These are phyloP conservation scores for Pseudoneurospora amorphoporcata DNA, from an alignment of 495 filamentous ascomycete genomes.

Conservation along the genomic window DNA sequence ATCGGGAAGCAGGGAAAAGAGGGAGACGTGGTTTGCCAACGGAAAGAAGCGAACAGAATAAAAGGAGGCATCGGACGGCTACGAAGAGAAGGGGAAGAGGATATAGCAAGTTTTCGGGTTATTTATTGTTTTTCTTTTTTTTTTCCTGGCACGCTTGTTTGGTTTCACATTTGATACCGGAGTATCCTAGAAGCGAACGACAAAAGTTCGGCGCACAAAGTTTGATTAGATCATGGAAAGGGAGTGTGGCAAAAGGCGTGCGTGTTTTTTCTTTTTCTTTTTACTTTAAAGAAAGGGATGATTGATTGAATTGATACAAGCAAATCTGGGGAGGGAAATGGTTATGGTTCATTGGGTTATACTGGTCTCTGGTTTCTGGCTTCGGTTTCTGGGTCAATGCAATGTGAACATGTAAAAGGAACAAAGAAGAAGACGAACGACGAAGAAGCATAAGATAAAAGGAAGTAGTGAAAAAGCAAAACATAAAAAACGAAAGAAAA, in stretches of 20 bases:
- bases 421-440: neutral
- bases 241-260: neutral
- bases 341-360: neutral
- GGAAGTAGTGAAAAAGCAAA: neutral
- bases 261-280: neutral
- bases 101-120: neutral
- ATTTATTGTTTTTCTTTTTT: neutral
- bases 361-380: neutral
- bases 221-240: neutral
- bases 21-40: neutral
- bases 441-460: neutral
- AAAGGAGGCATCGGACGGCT: neutral
- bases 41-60: neutral
- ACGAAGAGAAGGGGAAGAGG: neutral
- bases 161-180: neutral
- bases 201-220: neutral
- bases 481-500: neutral
- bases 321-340: neutral
- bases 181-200: neutral
- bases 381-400: neutral
- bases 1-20: neutral
- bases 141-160: neutral
- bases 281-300: neutral
- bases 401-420: neutral
- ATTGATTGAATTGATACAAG: neutral